phyloP scores from a whole-genome alignment of 257 asterid genomes.

The Solanum stenotomum region DNA sequence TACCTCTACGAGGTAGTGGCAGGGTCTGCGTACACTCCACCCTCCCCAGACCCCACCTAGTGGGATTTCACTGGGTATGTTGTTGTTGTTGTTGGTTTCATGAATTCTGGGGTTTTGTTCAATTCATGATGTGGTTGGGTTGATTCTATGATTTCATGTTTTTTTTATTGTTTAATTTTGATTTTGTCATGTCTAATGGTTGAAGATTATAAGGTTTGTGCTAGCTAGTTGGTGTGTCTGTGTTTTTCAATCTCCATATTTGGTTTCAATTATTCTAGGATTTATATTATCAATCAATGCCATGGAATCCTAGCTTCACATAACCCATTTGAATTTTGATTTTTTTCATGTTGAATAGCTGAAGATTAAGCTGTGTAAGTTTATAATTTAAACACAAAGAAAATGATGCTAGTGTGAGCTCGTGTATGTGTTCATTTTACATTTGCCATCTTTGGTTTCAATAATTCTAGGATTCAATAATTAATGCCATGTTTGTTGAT shows the following conservation, averaged over 20 bases:
- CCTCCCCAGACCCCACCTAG: no score
- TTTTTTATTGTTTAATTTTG: neutral
- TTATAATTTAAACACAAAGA: neutral
- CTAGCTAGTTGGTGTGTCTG: neutral
- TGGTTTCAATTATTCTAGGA: neutral
- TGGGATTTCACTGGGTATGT: no score
- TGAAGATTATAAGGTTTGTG: neutral
- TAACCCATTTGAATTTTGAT: neutral
- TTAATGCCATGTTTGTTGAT: neutral
- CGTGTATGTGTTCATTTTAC: neutral
- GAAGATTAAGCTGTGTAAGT: neutral
- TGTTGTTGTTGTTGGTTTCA: no score
- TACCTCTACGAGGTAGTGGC: no score
- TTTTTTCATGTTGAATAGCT: neutral
- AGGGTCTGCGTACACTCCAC: no score
- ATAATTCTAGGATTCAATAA: neutral
- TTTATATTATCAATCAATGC: neutral
- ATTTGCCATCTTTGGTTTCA: neutral
- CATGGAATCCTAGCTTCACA: neutral
- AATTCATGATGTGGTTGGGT: neutral
- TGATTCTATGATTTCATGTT: neutral
- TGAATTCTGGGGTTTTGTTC: neutral
- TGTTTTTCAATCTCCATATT: neutral
- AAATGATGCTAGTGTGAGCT: neutral
- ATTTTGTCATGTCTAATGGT: neutral